Conservation (phyloP, 2,329 filamentous ascomycete species). For the Verticillium nonalfalfae region DNA sequence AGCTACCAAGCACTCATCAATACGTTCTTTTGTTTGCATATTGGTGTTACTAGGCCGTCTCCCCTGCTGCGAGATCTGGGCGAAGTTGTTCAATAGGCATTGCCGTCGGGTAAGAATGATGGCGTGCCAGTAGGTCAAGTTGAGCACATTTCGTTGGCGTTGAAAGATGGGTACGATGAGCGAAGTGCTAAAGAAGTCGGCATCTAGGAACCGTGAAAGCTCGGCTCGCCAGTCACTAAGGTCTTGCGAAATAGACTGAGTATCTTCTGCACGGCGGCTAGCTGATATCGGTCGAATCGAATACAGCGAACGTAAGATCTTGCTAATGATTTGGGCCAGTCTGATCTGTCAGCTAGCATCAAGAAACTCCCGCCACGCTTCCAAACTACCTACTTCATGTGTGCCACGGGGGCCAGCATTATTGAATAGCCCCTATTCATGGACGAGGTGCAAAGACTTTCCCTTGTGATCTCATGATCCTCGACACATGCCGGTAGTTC, state of each 20-base stretch:
- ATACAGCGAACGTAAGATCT: slow-evolving; percentile 26
- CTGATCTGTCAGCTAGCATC: slow-evolving; percentile 8
- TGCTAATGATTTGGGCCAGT: slow-evolving; percentile 26
- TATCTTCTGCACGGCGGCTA: neutral
- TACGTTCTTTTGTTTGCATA: slow-evolving; percentile 11
- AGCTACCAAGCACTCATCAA: slow-evolving; percentile 25
- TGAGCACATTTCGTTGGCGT: slow-evolving; percentile 32
- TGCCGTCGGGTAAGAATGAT: slow-evolving; percentile 31
- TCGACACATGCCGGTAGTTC: slow-evolving; percentile 48
- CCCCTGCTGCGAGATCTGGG: slow-evolving; percentile 13
- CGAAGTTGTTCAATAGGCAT: slow-evolving; percentile 28
- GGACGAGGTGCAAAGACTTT: slow-evolving; percentile 13
- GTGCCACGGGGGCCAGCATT: slow-evolving; percentile 27
- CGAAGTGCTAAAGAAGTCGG: slow-evolving; percentile 25
- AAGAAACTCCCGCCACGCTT: too few relatives aligned
- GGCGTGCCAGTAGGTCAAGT: slow-evolving; percentile 34
- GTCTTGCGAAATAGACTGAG: slow-evolving; percentile 9
- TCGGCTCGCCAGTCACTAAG: slow-evolving; percentile 26
- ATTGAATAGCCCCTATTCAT: slow-evolving; percentile 14
- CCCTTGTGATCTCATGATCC: slow-evolving; percentile 26
- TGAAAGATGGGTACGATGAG: slow-evolving; percentile 31
- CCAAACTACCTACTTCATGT: slow-evolving; percentile 21
- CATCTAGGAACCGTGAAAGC: slow-evolving; percentile 28
- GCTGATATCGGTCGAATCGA: slow-evolving; percentile 25
- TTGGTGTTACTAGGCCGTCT: slow-evolving; percentile 3